phyloP scores from a whole-genome alignment of 345 rosid species.

The Boechera divaricarpa region DNA sequence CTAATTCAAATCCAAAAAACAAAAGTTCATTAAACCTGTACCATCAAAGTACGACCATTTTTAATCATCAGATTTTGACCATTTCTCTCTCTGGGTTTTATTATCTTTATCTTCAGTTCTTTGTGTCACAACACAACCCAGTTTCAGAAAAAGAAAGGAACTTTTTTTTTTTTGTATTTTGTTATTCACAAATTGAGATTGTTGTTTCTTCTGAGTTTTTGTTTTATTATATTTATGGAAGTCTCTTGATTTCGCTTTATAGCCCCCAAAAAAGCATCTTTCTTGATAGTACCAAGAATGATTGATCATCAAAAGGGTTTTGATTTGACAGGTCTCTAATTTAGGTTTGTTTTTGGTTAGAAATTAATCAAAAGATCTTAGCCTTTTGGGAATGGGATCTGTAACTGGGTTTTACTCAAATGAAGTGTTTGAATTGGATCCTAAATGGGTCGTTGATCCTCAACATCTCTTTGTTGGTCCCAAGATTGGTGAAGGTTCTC shows the following conservation, averaged over 20 bases:
- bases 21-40: slow-evolving; percentile 16
- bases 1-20: not conserved
- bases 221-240: slow-evolving; percentile 34
- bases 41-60: slow-evolving; percentile 20
- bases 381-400: slow-evolving; percentile 71
- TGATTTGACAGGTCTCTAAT: slow-evolving; percentile 28
- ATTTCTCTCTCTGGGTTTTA: slow-evolving; percentile 31
- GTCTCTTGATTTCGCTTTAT: slow-evolving; percentile 41
- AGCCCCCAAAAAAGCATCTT: slow-evolving; percentile 15
- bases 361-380: not conserved
- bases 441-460: slow-evolving; percentile 88
- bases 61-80: slow-evolving; percentile 36
- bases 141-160: not conserved
- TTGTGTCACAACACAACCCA: slow-evolving; percentile 16
- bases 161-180: slow-evolving; percentile 11
- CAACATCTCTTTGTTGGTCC: slow-evolving; percentile 94
- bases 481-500: slow-evolving; percentile 97
- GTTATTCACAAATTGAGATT: slow-evolving; percentile 25
- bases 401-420: slow-evolving; percentile 58
- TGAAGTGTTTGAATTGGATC: slow-evolving; percentile 67
- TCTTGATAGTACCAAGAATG: slow-evolving; percentile 32
- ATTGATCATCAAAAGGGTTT: slow-evolving; percentile 37
- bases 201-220: slow-evolving; percentile 23
- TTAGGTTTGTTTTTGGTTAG: not conserved
- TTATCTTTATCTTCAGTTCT: slow-evolving; percentile 33